Conservation (phyloP, 495 filamentous ascomycete species). For the Penicillium coffeae region DNA sequence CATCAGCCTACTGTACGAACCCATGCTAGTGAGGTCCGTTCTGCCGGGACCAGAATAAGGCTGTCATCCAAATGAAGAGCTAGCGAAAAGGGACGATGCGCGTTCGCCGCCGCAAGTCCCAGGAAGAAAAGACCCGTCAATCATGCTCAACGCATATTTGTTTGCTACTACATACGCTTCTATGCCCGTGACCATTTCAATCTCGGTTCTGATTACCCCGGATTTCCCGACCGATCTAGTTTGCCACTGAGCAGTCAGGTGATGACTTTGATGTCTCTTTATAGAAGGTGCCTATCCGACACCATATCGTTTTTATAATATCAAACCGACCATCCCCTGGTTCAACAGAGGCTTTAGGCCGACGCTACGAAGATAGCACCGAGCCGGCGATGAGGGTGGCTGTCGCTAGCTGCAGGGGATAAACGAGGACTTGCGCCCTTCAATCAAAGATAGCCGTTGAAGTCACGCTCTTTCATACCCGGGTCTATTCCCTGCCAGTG, state of each 20-base stretch:
- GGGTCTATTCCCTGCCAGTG: slow-evolving; percentile 18
- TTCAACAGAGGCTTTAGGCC: too few relatives aligned
- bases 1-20: background rate
- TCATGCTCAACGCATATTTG: too few relatives aligned
- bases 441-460: slow-evolving; percentile 1
- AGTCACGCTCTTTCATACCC: slow-evolving; percentile 6
- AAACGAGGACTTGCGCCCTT: slow-evolving; percentile 5
- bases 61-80: background rate
- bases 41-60: too few relatives aligned
- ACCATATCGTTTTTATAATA: too few relatives aligned
- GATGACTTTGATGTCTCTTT: background rate
- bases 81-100: background rate
- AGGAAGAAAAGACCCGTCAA: too few relatives aligned
- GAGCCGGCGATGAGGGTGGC: slow-evolving; percentile 3
- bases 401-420: slow-evolving; percentile 3
- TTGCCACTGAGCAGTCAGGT: background rate
- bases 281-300: too few relatives aligned
- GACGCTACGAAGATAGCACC: too few relatives aligned
- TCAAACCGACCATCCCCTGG: too few relatives aligned
- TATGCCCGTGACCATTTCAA: too few relatives aligned
- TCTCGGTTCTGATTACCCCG: background rate
- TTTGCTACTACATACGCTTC: too few relatives aligned
- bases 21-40: too few relatives aligned
- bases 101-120: background rate
- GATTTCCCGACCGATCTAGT: background rate